Conservation (phyloP, 2,329 filamentous ascomycete genomes). For the Huntiella savannae region DNA sequence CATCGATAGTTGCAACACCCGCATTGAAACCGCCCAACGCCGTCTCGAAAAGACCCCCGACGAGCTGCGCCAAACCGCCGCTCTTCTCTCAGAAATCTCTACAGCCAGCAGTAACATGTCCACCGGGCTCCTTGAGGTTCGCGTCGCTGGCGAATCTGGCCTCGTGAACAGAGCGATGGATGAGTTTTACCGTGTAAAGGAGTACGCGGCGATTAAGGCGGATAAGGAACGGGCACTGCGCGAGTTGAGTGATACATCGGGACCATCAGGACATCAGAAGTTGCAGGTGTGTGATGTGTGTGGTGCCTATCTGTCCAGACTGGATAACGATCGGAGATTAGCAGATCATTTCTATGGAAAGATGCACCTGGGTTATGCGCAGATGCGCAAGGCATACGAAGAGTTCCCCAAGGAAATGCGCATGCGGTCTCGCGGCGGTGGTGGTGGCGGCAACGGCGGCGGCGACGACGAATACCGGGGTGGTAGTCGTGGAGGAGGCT, state of each 20-base stretch:
- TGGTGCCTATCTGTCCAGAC: slow-evolving; percentile 74
- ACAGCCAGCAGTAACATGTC: slow-evolving; percentile 64
- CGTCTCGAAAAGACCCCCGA: slow-evolving; percentile 93
- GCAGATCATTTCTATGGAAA: slow-evolving; percentile 98
- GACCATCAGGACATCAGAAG: slow-evolving; percentile 90
- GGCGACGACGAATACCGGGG: slow-evolving; percentile 29
- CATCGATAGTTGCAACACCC: slow-evolving; percentile 87
- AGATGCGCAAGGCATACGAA: slow-evolving; percentile 91
- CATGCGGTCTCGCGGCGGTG: slow-evolving; percentile 38
- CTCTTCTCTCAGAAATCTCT: slow-evolving; percentile 54
- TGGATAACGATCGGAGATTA: slow-evolving; percentile 85
- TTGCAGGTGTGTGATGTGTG: slow-evolving; percentile 97
- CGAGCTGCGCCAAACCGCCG: slow-evolving; percentile 89
- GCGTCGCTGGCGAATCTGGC: slow-evolving; percentile 64
- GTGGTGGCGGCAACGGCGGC: slow-evolving; percentile 26
- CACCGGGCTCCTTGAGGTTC: slow-evolving; percentile 66
- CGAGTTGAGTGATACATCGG: slow-evolving; percentile 74
- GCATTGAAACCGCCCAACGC: slow-evolving; percentile 79
- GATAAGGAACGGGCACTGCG: slow-evolving; percentile 80
- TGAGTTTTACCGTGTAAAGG: slow-evolving; percentile 71
- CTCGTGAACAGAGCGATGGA: slow-evolving; percentile 66
- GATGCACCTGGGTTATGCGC: slow-evolving; percentile 95
- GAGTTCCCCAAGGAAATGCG: slow-evolving; percentile 74
- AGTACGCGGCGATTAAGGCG: slow-evolving; percentile 61
- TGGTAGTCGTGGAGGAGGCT: slow-evolving; percentile 31